A percentile compares a stretch with the other conserved stretches of the same genome.
phyloP scores from a whole-genome alignment of 2,329 filamentous ascomycete genomes.

The Trichoderma simmonsii region DNA sequence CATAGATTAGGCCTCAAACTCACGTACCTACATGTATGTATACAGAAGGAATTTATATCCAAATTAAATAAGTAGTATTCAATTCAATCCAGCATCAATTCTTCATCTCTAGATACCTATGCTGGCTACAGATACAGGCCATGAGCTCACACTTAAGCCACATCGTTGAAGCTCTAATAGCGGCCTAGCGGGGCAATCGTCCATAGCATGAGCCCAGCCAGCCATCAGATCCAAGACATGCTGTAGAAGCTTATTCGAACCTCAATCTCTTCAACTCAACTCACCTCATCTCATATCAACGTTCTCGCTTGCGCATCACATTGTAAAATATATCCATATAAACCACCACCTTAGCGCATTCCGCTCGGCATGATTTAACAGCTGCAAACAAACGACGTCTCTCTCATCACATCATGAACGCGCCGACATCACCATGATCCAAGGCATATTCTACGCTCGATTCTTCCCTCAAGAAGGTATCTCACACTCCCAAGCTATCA shows the following conservation, averaged over 20 bases:
- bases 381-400: neutral
- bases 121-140: neutral
- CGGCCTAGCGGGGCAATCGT: neutral
- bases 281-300: neutral
- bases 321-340: neutral
- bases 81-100: neutral
- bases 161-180: neutral
- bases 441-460: conserved; percentile 67
- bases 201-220: too few species aligned
- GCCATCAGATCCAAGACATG: neutral
- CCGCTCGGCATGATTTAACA: neutral
- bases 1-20: neutral
- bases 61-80: neutral
- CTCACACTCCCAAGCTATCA: neutral
- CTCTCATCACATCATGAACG: neutral
- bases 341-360: neutral
- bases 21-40: neutral
- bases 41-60: neutral
- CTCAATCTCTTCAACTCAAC: neutral
- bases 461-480: conserved; percentile 65
- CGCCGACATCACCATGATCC: conserved; percentile 51
- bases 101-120: neutral
- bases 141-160: neutral
- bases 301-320: neutral
- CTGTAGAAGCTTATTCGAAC: neutral